phyloP scores from a whole-genome alignment of 257 asterid species.

The Solanum acaule region DNA sequence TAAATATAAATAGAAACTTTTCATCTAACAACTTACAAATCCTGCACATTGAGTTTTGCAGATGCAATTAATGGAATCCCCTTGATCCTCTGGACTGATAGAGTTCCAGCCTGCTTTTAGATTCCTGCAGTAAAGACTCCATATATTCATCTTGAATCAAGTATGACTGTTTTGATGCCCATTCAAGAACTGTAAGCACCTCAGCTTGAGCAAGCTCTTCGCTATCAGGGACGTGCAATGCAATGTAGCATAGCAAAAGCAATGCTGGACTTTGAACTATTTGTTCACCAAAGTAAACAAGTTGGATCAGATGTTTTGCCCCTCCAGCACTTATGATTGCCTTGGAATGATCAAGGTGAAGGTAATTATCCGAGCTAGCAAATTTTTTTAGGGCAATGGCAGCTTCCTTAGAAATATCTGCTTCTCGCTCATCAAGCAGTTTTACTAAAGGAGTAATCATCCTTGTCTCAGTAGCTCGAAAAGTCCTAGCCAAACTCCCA shows the following conservation, averaged over 20 bases:
- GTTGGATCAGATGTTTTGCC: slow-evolving; percentile 56
- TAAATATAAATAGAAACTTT: background rate
- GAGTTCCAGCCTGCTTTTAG: slow-evolving; percentile 57
- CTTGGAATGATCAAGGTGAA: slow-evolving; percentile 50
- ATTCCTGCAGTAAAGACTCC: slow-evolving; percentile 42
- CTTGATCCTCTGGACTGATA: slow-evolving; percentile 61
- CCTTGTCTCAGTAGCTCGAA: slow-evolving; percentile 56
- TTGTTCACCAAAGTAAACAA: slow-evolving; percentile 59
- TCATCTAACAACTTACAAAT: background rate
- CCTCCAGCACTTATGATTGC: slow-evolving; percentile 56
- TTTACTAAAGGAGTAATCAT: slow-evolving; percentile 55
- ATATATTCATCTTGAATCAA: slow-evolving; percentile 31
- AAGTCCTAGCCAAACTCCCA: slow-evolving; percentile 58
- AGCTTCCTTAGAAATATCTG: slow-evolving; percentile 43
- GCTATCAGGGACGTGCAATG: slow-evolving; percentile 58
- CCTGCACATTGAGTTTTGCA: background rate
- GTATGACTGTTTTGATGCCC: slow-evolving; percentile 52
- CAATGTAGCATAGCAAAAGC: slow-evolving; percentile 35
- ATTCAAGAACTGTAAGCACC: slow-evolving; percentile 50
- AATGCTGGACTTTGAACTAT: slow-evolving; percentile 42
- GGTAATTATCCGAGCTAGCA: slow-evolving; percentile 41
- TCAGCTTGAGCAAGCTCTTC: slow-evolving; percentile 59
- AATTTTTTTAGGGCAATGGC: slow-evolving; percentile 50
- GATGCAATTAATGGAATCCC: slow-evolving; percentile 32
- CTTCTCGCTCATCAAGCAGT: slow-evolving; percentile 46